Percentiles rank a stretch among this genome's conserved stretches.
Conservation (phyloP, 1,284 basidiomycete species). For the Boletellus sp. region DNA sequence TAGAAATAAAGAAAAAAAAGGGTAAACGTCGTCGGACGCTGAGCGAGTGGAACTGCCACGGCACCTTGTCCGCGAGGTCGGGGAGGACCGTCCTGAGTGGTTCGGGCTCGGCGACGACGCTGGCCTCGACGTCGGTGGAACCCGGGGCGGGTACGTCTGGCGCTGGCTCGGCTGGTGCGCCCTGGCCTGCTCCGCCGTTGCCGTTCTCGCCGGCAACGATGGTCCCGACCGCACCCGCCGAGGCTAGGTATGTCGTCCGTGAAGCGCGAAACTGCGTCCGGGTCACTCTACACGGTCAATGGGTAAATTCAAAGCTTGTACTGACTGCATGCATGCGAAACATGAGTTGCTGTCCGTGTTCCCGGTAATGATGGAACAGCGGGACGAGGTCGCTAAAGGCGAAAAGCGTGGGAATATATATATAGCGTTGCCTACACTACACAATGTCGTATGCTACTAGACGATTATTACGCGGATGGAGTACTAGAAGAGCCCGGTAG, state of each 20-base stretch:
- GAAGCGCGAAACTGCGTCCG: constrained; percentile 18
- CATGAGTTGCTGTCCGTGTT: no score
- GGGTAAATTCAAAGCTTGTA: not conserved
- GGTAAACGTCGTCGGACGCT: not conserved
- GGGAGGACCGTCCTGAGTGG: constrained; percentile 12
- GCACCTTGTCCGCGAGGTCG: constrained; percentile 27
- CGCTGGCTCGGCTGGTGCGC: not conserved
- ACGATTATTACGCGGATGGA: no score
- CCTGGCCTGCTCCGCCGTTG: not conserved
- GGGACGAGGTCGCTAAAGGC: constrained; percentile 6
- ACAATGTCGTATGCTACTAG: not conserved
- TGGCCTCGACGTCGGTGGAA: not conserved
- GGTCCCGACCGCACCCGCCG: constrained; percentile 13
- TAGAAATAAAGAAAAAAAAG: not conserved
- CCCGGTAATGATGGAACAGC: not conserved
- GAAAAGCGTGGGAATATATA: constrained; percentile 1
- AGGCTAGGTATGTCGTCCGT: constrained; percentile 19
- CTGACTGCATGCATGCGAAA: constrained; percentile 26
- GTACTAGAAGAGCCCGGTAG: not conserved
- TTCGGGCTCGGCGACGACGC: constrained; percentile 8
- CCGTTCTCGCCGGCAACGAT: constrained; percentile 12
- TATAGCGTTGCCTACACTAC: no score
- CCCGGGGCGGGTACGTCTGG: constrained; percentile 1
- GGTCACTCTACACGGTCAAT: not conserved
- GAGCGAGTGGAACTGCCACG: not conserved